Evolutionary conservation across 2,329 filamentous ascomycete genomes (phyloP).

Genomic region (Penicillium sp.): DNA sequence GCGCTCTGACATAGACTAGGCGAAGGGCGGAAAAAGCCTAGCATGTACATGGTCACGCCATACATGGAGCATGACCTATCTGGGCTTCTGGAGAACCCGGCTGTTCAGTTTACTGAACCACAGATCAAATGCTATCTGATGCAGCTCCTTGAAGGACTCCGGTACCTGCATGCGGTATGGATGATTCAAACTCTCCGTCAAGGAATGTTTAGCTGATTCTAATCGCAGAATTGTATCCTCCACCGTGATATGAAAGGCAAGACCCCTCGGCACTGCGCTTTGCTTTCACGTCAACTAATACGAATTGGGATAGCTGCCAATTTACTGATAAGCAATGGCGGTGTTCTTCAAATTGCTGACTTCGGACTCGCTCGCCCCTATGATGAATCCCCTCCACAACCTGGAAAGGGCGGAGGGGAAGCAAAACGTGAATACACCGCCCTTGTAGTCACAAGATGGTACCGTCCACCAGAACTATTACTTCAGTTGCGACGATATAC

Average conservation of each 20-base stretch:
- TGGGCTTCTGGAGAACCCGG: slow-evolving; percentile 90
- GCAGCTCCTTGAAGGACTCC: slow-evolving; percentile 83
- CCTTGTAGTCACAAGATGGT: slow-evolving; percentile 97
- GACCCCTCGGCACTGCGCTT: background rate
- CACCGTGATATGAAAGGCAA: slow-evolving; percentile 91
- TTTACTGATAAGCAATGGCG: slow-evolving; percentile 89
- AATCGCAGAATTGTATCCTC: slow-evolving; percentile 65
- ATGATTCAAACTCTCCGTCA: background rate
- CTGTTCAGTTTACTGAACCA: slow-evolving; percentile 77
- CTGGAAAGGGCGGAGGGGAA: slow-evolving; percentile 77
- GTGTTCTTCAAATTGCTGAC: slow-evolving; percentile 93
- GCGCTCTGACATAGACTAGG: slow-evolving; percentile 43
- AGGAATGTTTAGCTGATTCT: slow-evolving; percentile 5
- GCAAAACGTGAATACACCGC: slow-evolving; percentile 89
- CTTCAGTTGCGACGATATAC: slow-evolving; percentile 87
- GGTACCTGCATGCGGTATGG: slow-evolving; percentile 76
- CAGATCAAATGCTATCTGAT: slow-evolving; percentile 98
- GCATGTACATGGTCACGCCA: slow-evolving; percentile 97
- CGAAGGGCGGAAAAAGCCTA: slow-evolving; percentile 71
- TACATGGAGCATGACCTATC: slow-evolving; percentile 99
- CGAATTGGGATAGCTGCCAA: slow-evolving; percentile 65
- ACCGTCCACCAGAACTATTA: slow-evolving; percentile 87
- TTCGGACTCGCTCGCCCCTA: slow-evolving; percentile 94
- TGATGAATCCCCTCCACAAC: slow-evolving; percentile 73
- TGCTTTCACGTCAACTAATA: slow-evolving; percentile 1